phyloP scores from a whole-genome alignment of 352 stramenopile species.

The Pythium brassicae region DNA sequence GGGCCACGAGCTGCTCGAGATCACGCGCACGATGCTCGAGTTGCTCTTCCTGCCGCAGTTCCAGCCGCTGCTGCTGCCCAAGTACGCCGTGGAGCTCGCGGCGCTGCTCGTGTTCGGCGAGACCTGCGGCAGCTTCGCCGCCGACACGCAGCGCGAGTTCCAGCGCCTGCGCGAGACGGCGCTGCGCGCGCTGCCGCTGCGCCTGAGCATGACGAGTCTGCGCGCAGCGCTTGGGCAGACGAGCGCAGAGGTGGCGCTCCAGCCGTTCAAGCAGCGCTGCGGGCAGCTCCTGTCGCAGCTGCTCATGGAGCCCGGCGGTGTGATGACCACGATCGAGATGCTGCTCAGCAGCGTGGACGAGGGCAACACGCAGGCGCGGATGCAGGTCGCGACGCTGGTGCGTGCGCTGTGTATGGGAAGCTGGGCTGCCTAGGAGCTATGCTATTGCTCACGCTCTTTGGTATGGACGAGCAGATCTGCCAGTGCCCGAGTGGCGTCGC shows the following conservation, averaged over 20 bases:
- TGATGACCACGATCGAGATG: constrained; percentile 81
- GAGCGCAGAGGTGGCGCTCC: constrained; percentile 12
- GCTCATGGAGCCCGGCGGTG: constrained; percentile 65
- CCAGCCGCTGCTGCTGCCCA: constrained; percentile 71
- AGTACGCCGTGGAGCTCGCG: constrained; percentile 75
- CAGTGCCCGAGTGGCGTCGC: constrained; percentile 50
- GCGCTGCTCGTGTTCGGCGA: constrained; percentile 59
- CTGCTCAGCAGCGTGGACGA: constrained; percentile 70
- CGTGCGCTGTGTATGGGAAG: not conserved
- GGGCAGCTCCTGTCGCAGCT: constrained; percentile 52
- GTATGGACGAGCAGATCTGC: constrained; percentile 51
- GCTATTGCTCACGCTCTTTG: no score
- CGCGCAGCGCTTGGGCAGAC: constrained; percentile 58
- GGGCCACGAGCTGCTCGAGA: constrained; percentile 29
- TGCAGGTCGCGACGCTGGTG: constrained; percentile 75
- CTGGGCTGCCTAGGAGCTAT: no score
- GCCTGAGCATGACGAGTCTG: constrained; percentile 72
- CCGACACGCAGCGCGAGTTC: constrained; percentile 27
- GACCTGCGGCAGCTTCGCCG: constrained; percentile 8
- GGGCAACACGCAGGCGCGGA: constrained; percentile 79
- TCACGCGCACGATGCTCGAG: constrained; percentile 48
- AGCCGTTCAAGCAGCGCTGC: constrained; percentile 62
- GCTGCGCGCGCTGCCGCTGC: constrained; percentile 49
- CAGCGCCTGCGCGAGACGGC: constrained; percentile 33
- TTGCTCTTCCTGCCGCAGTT: constrained; percentile 69